These are phyloP conservation scores for Phytophthora uliginosa DNA, from an alignment of 352 stramenopile genomes.

Conservation along the genomic window DNA sequence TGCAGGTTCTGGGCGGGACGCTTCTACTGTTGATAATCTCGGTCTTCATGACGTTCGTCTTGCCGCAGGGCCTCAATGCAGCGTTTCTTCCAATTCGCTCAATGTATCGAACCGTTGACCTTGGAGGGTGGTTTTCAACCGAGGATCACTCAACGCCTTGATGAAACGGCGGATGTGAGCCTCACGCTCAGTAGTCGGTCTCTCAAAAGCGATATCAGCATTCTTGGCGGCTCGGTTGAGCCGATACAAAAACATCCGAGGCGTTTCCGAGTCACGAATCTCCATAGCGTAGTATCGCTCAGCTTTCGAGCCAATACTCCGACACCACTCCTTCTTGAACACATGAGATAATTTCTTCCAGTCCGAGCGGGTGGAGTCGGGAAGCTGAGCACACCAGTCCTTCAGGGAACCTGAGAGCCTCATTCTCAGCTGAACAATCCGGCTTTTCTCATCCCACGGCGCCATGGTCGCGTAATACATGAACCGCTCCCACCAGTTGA, in stretches of 20 bases:
- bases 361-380: background rate
- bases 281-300: background rate
- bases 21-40: no score
- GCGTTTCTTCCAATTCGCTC: background rate
- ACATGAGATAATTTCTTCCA: background rate
- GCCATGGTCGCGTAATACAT: constrained; percentile 9
- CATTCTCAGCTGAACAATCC: background rate
- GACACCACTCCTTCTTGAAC: background rate
- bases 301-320: background rate
- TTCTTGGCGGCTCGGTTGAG: background rate
- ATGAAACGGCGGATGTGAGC: background rate
- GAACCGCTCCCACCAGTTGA: constrained; percentile 10
- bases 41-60: background rate
- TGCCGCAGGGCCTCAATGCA: background rate
- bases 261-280: background rate
- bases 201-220: background rate
- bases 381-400: background rate
- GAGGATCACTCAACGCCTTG: background rate
- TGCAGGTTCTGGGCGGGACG: no score
- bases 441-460: background rate
- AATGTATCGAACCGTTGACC: background rate
- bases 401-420: background rate
- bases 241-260: background rate
- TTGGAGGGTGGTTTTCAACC: background rate
- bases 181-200: background rate